These are phyloP conservation scores for Aspergillus japonicus DNA, from an alignment of 2,329 filamentous ascomycete genomes.

Conservation along the genomic window DNA sequence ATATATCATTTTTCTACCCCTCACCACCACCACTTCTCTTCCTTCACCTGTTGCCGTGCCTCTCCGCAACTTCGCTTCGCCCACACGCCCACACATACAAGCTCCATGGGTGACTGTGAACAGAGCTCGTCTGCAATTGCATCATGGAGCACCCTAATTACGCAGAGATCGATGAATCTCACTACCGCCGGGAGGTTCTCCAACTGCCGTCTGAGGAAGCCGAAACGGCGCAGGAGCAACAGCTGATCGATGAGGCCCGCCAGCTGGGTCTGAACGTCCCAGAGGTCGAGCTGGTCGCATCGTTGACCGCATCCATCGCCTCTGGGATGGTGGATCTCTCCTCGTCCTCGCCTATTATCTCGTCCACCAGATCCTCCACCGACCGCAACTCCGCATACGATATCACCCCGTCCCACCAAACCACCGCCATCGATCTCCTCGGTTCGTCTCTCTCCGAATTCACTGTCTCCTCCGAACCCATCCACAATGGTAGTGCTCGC, in stretches of 20 bases:
- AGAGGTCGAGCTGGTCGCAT: conserved; percentile 32
- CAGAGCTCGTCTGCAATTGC: conserved; percentile 20
- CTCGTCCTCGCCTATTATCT: conserved; percentile 34
- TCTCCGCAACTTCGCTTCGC: neutral
- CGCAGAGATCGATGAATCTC: conserved; percentile 33
- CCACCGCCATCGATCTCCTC: conserved; percentile 30
- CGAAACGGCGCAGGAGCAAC: conserved; percentile 40
- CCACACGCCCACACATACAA: neutral
- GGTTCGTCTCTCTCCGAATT: conserved; percentile 33
- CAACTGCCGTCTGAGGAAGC: conserved; percentile 32
- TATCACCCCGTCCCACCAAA: conserved; percentile 25
- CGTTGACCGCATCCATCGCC: conserved; percentile 37
- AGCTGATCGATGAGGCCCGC: conserved; percentile 38
- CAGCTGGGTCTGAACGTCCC: conserved; percentile 38
- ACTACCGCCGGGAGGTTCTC: conserved; percentile 41
- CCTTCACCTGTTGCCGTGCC: neutral
- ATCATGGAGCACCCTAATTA: conserved; percentile 25
- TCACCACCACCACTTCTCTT: neutral
- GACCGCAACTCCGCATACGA: conserved; percentile 34
- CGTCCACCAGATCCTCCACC: conserved; percentile 31
- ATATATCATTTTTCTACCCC: conserved; percentile 2
- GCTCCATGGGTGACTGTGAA: conserved; percentile 15
- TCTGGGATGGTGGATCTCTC: conserved; percentile 37
- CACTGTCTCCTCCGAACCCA: conserved; percentile 30
- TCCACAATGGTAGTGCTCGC: conserved; percentile 35